These are phyloP conservation scores for Rhodosporidiobolus odoratus DNA, from an alignment of 768 basidiomycete species.

Conservation along the genomic window DNA sequence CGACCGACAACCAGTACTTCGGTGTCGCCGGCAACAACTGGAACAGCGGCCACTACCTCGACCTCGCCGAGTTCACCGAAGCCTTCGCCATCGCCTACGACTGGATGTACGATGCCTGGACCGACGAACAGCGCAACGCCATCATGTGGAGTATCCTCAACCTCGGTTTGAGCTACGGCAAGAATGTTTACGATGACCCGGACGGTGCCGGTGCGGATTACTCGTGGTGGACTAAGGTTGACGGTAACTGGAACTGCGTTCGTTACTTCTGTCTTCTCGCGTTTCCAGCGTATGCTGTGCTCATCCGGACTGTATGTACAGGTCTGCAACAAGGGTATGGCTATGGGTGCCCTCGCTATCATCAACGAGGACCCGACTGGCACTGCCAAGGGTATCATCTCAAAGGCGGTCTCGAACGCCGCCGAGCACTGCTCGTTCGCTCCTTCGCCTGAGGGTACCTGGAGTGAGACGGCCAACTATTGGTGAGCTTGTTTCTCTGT, in stretches of 20 bases:
- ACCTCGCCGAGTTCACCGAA: conserved; percentile 75
- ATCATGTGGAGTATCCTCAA: conserved; percentile 69
- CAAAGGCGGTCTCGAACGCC: conserved; percentile 67
- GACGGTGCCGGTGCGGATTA: conserved; percentile 11
- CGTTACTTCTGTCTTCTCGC: background rate
- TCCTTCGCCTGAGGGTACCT: conserved; percentile 65
- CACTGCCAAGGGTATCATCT: conserved; percentile 61
- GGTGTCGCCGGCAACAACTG: conserved; percentile 64
- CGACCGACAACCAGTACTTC: conserved; percentile 55
- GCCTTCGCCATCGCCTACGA: conserved; percentile 93
- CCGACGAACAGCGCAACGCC: conserved; percentile 60
- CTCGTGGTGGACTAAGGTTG: conserved; percentile 39
- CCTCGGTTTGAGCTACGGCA: conserved; percentile 58
- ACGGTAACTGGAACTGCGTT: conserved; percentile 94
- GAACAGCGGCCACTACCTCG: conserved; percentile 89
- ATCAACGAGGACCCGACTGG: conserved; percentile 68
- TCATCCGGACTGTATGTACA: background rate
- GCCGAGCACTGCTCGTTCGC: conserved; percentile 63
- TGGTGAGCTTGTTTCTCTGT: conserved; percentile 56
- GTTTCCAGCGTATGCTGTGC: background rate
- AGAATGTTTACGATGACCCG: conserved; percentile 25
- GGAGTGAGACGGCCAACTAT: conserved; percentile 89
- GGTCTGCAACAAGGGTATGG: conserved; percentile 85
- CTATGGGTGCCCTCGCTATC: conserved; percentile 83
- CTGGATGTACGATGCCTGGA: conserved; percentile 86